Evolutionary conservation across 192 early-diverging fungal species (phyloP), one percentile per base, ranked within the genome.

Genomic region (Backusella psychrophila): DNA sequence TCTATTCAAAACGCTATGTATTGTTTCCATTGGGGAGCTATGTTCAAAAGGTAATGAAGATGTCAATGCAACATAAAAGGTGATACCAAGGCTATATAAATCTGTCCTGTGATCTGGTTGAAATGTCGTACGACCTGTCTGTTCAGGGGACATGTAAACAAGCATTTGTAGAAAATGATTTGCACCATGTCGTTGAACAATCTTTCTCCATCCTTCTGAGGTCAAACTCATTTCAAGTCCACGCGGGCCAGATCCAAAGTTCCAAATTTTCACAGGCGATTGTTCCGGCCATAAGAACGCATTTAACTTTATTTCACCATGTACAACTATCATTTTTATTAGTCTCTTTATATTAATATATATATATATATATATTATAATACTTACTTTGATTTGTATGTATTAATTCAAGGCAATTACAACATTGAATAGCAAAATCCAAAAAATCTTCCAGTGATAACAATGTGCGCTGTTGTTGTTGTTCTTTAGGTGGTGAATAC

Each of bases 101-200:
- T 82, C 80, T n/a, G 80, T 82, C 2, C 80, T 56, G 70, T 78
- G 73, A 66, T 82, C 80, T 14, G 77, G 77, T 44, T 72, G 73
- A 73, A 76, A 77, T 7, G 76, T 71, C 19, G 80, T 82, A 29
- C 77, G 77, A 29, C 76, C 76, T 7, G 76, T 82, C 66, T 82
- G 80, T 59, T 82, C 80, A 67, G 79, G 79, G 11, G 79, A 71
- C 79, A 80, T 76, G 23, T 80, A 80, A 9, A 44, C 72, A 8
- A 80, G 23, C 74, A 73, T 73, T 35, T 78, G 72, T 26, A 35
- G 66, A 44, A 78, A 68, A 67, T 75, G 75, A 17, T n/a, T 52
- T n/a, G 72, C 49, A 2, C 67, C 41, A 36, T 70, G 59, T 17
- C 56, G 52, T 15, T 75, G 68, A 11, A 75, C 34, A 5, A 46